A percentile compares a stretch with the other conserved stretches of the same genome.
Evolutionary conservation across 306 rosid genomes (phyloP).

Genomic region (Argentina anserina): DNA sequence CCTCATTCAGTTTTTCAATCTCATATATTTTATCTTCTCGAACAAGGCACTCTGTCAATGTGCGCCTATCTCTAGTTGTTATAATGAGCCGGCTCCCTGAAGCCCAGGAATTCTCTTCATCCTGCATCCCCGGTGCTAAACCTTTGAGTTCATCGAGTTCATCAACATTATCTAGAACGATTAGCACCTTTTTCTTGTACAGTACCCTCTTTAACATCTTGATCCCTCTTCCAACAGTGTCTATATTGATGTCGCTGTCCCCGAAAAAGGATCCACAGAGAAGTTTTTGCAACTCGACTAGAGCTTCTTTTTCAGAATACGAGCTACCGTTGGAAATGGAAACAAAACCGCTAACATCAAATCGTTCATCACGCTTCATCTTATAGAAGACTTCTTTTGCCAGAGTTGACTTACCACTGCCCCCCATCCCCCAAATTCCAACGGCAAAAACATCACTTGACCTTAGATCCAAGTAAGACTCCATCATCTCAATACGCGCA

Average conservation of each 20-base stretch:
- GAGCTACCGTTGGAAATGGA: background rate
- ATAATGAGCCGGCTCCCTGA: slow-evolving; percentile 22
- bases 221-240: background rate
- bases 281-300: background rate
- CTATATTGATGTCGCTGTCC: background rate
- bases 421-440: slow-evolving; percentile 3
- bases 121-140: background rate
- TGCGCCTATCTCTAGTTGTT: slow-evolving; percentile 3
- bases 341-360: background rate
- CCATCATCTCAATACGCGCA: too few relatives aligned
- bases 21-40: background rate
- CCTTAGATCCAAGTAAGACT: background rate
- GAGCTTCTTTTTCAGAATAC: background rate
- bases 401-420: background rate
- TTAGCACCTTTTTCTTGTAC: background rate
- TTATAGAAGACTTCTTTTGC: background rate
- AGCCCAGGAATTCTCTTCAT: background rate
- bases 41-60: background rate
- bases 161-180: slow-evolving; percentile 16
- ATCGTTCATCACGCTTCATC: background rate
- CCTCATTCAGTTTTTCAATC: background rate
- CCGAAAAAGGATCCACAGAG: background rate
- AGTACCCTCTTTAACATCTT: background rate
- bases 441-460: background rate
- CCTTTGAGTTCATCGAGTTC: background rate